These are phyloP conservation scores for Podospora comata DNA, from an alignment of 495 filamentous ascomycete species.

Conservation along the genomic window DNA sequence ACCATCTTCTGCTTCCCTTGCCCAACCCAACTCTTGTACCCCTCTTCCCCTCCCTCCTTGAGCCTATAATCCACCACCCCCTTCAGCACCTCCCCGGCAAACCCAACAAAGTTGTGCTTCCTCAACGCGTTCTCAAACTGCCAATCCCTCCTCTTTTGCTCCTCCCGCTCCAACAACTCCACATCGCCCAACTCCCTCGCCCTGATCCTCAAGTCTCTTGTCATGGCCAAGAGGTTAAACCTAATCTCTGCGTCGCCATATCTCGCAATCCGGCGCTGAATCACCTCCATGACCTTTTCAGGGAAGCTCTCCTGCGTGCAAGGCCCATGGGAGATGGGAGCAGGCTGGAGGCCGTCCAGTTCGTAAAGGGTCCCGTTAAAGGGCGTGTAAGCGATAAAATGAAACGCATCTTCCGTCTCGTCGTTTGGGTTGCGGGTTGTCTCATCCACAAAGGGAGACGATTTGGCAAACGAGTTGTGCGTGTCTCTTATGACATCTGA, in stretches of 20 bases:
- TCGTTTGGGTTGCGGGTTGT: constrained; percentile 60
- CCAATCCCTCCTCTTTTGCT: constrained; percentile 82
- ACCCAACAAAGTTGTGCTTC: constrained; percentile 93
- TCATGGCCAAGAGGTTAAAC: constrained; percentile 94
- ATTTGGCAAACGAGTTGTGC: constrained; percentile 89
- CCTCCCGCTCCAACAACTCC: constrained; percentile 74
- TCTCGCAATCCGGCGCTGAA: constrained; percentile 76
- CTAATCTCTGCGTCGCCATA: constrained; percentile 86
- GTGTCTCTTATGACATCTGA: constrained; percentile 81
- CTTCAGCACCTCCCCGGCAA: constrained; percentile 87
- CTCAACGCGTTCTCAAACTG: constrained; percentile 93
- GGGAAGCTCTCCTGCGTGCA: constrained; percentile 70
- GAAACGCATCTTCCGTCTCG: constrained; percentile 78
- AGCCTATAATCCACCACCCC: constrained; percentile 73
- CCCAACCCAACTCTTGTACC: constrained; percentile 76
- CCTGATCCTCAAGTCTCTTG: constrained; percentile 68
- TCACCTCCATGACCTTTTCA: constrained; percentile 77
- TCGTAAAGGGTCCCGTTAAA: constrained; percentile 82
- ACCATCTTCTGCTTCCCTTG: constrained; percentile 68
- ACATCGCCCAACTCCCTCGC: constrained; percentile 80
- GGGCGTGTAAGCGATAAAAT: constrained; percentile 94
- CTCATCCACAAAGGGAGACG: constrained; percentile 89
- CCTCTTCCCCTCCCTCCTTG: constrained; percentile 57
- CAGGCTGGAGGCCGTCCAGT: constrained; percentile 88
- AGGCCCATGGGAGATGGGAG: constrained; percentile 81